Conservation (phyloP, 345 rosid genomes). For the Brassica cretica region DNA sequence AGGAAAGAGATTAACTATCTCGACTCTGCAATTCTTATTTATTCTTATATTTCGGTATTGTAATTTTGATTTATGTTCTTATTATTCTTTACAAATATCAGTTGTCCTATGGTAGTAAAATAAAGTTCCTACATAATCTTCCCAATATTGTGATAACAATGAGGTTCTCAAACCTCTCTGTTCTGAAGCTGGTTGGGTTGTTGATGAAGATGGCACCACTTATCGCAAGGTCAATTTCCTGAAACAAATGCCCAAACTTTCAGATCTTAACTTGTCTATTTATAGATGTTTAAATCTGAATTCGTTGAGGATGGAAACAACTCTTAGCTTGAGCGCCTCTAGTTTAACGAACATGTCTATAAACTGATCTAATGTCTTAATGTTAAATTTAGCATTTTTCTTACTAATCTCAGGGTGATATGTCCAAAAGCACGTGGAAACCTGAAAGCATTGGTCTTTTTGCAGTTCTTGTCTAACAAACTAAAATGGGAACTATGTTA, state of each 20-base stretch:
- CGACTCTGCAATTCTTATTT: too few species aligned
- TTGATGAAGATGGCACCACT: slow-evolving; percentile 93
- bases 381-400: too few species aligned
- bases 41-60: too few species aligned
- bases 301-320: too few species aligned
- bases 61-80: too few species aligned
- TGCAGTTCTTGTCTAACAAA: slow-evolving; percentile 40
- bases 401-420: background rate
- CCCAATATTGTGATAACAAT: slow-evolving; percentile 71
- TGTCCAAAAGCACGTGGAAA: background rate
- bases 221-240: slow-evolving; percentile 68
- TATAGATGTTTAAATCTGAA: background rate
- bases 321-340: background rate
- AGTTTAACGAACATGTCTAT: background rate
- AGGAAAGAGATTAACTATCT: too few species aligned
- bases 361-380: slow-evolving; percentile 10
- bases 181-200: slow-evolving; percentile 91
- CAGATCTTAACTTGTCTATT: slow-evolving; percentile 28
- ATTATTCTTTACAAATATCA: too few species aligned
- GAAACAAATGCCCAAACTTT: background rate
- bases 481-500: too few species aligned
- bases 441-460: background rate
- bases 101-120: too few species aligned
- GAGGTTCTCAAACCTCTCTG: slow-evolving; percentile 94
- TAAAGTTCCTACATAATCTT: slow-evolving; percentile 19